A percentile compares a stretch with the other conserved stretches of the same genome.
Evolutionary conservation across 2,329 filamentous ascomycete genomes (phyloP).

Genomic region (Orbilia ellipsospora): DNA sequence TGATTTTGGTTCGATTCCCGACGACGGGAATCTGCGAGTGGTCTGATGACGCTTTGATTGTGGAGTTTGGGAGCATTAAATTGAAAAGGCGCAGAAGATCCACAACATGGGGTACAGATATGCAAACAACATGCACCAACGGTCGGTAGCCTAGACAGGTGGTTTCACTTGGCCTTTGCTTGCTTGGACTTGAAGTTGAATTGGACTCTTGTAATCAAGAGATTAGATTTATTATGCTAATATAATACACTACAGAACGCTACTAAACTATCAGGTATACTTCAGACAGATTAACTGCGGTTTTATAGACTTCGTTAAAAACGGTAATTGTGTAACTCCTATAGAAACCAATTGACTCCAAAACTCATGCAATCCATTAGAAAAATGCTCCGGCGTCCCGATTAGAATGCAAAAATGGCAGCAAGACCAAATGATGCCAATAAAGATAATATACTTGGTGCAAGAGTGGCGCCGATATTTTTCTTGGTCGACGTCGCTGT

Average conservation of each 20-base stretch:
- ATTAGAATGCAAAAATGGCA: conserved; percentile 24
- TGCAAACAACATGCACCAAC: conserved; percentile 12
- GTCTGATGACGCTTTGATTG: background rate
- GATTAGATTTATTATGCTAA: no score
- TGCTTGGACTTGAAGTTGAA: background rate
- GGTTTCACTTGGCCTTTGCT: background rate
- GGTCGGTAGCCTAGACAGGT: background rate
- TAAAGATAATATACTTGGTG: conserved; percentile 27
- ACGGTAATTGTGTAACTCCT: no score
- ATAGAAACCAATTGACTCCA: background rate
- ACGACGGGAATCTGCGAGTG: background rate
- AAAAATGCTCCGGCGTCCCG: no score
- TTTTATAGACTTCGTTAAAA: no score
- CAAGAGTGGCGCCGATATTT: conserved; percentile 19
- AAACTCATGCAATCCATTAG: conserved; percentile 9
- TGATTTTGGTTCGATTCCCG: conserved; percentile 4
- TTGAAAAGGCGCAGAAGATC: conserved; percentile 3
- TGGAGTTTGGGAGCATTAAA: background rate
- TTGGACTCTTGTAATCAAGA: no score
- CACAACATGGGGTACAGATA: conserved; percentile 14
- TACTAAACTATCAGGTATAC: no score
- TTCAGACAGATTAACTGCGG: no score
- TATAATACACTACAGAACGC: no score
- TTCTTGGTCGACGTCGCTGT: conserved; percentile 3
- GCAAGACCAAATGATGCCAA: conserved; percentile 19